Conservation (phyloP, 495 filamentous ascomycete genomes). For the Penicillium bovifimosum region DNA sequence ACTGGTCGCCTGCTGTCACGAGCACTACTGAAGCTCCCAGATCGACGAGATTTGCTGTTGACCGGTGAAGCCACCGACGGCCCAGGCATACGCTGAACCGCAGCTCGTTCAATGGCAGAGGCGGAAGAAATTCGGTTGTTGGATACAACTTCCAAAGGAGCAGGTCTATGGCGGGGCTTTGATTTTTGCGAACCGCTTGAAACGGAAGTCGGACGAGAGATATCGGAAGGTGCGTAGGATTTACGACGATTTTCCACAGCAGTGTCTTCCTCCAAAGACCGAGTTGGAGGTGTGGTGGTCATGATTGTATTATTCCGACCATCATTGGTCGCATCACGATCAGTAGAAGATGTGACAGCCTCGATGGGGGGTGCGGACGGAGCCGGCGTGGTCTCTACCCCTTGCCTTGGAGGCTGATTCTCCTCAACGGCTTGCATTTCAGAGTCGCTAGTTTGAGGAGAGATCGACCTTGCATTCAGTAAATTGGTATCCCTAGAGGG, state of each 20-base stretch:
- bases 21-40: slow-evolving; percentile 43
- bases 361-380: slow-evolving; percentile 22
- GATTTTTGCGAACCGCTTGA: slow-evolving; percentile 35
- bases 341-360: slow-evolving; percentile 19
- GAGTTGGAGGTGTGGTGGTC: slow-evolving; percentile 5
- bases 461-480: slow-evolving; percentile 25
- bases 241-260: slow-evolving; percentile 1
- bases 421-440: slow-evolving; percentile 16
- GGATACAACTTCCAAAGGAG: slow-evolving; percentile 20
- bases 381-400: slow-evolving; percentile 21
- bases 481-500: slow-evolving; percentile 25
- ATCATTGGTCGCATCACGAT: slow-evolving; percentile 15
- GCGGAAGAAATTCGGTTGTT: slow-evolving; percentile 23
- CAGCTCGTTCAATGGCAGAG: slow-evolving; percentile 38
- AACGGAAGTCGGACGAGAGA: slow-evolving; percentile 22
- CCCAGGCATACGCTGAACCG: slow-evolving; percentile 45
- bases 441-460: slow-evolving; percentile 22
- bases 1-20: slow-evolving; percentile 45
- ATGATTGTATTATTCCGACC: slow-evolving; percentile 20
- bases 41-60: slow-evolving; percentile 30
- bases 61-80: slow-evolving; percentile 28
- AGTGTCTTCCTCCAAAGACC: slow-evolving; percentile 6
- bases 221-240: slow-evolving; percentile 4
- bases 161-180: slow-evolving; percentile 24
- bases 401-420: slow-evolving; percentile 27